These are phyloP conservation scores for Claviceps fusiformis DNA, from an alignment of 2,329 filamentous ascomycete genomes.

Conservation along the genomic window DNA sequence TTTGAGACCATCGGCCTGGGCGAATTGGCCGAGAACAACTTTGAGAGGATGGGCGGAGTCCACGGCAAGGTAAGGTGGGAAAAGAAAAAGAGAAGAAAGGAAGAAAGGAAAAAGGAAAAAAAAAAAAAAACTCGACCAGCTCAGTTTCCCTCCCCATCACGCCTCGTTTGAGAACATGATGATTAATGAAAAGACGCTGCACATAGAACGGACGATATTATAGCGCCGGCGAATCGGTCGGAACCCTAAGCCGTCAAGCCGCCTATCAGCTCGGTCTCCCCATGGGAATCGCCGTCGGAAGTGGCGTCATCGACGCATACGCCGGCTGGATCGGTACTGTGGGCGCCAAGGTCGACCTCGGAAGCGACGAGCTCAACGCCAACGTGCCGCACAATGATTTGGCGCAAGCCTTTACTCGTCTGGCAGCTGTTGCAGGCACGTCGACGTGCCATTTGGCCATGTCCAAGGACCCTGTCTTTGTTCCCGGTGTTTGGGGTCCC, in stretches of 20 bases:
- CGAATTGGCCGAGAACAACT: slow-evolving; percentile 73
- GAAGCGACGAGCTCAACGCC: slow-evolving; percentile 50
- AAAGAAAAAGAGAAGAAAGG: too few relatives aligned
- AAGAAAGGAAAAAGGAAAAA: not conserved
- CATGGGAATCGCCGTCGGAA: slow-evolving; percentile 80
- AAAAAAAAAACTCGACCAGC: not conserved
- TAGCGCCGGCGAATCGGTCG: slow-evolving; percentile 84
- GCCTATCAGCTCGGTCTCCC: slow-evolving; percentile 72
- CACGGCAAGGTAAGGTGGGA: slow-evolving; percentile 59
- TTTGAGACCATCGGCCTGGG: slow-evolving; percentile 73
- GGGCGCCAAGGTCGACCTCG: slow-evolving; percentile 81
- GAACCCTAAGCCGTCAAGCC: slow-evolving; percentile 70
- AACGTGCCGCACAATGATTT: slow-evolving; percentile 66
- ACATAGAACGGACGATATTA: slow-evolving; percentile 76
- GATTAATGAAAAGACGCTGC: not conserved
- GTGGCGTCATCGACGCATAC: slow-evolving; percentile 95
- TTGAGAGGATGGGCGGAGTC: slow-evolving; percentile 87
- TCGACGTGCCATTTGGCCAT: slow-evolving; percentile 96
- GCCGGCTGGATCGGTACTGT: slow-evolving; percentile 98
- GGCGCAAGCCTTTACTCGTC: slow-evolving; percentile 80
- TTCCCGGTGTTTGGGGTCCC: slow-evolving; percentile 91
- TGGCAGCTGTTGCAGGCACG: slow-evolving; percentile 89
- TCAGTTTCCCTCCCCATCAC: not conserved
- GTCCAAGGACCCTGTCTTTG: slow-evolving; percentile 86
- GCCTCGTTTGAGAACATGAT: slow-evolving; percentile 6